phyloP scores from a whole-genome alignment of 805 yeast genomes.

The Candida piceae region DNA sequence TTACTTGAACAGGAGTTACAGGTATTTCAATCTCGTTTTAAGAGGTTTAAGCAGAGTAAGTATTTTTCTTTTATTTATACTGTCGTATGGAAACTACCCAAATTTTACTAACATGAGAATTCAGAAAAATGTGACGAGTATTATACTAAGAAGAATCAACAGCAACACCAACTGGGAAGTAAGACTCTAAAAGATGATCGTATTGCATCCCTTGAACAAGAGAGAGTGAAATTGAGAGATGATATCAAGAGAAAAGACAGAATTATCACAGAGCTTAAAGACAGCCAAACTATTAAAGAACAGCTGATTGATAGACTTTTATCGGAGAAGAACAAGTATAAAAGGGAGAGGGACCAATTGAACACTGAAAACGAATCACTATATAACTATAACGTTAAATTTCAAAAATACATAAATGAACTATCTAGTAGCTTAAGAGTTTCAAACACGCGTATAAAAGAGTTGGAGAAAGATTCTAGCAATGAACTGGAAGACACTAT shows the following conservation, averaged over 20 bases:
- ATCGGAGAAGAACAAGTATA: neutral
- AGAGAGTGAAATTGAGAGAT: no score
- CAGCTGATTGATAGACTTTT: neutral
- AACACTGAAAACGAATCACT: constrained; percentile 3
- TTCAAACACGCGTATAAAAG: neutral
- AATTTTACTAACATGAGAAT: no score
- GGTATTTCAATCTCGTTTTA: neutral
- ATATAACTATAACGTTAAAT: neutral
- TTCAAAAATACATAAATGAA: neutral
- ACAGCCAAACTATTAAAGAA: no score
- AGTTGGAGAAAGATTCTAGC: neutral
- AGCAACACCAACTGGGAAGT: no score
- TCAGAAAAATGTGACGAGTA: no score
- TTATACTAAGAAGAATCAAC: no score
- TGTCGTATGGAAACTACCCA: no score
- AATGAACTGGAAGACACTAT: neutral
- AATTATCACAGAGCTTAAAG: neutral
- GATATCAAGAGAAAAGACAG: neutral
- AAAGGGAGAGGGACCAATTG: constrained; percentile 2
- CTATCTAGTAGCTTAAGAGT: neutral
- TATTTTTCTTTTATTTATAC: neutral
- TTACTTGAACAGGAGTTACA: neutral
- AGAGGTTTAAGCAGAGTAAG: neutral
- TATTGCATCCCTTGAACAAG: no score
- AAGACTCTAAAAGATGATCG: no score